Percentiles rank a stretch among this genome's conserved stretches.
phyloP scores from a whole-genome alignment of 2,329 filamentous ascomycete genomes.

The Aspergillus sclerotialis region DNA sequence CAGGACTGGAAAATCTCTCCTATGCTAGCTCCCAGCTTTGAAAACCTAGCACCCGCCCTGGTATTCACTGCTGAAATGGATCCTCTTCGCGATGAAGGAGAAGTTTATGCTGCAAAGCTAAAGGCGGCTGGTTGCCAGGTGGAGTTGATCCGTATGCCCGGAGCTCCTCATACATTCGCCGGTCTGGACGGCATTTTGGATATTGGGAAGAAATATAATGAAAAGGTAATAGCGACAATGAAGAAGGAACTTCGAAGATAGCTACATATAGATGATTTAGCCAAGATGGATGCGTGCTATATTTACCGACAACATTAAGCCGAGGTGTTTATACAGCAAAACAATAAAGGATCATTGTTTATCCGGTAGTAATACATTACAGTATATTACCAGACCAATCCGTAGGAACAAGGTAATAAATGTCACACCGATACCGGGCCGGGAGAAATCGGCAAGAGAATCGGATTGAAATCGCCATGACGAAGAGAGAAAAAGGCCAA shows the following conservation, averaged over 20 bases:
- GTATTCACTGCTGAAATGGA: constrained; percentile 36
- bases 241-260: constrained; percentile 14
- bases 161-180: constrained; percentile 29
- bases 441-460: constrained; percentile 18
- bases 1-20: constrained; percentile 39
- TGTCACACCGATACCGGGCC: constrained; percentile 13
- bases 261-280: too few species aligned
- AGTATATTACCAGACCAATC: constrained; percentile 2
- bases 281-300: too few species aligned
- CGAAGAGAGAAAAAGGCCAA: too few species aligned
- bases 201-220: constrained; percentile 19
- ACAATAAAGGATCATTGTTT: constrained; percentile 9
- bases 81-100: constrained; percentile 36
- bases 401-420: not conserved
- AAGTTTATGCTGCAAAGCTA: constrained; percentile 32
- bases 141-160: constrained; percentile 22
- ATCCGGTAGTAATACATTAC: constrained; percentile 9
- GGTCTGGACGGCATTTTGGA: constrained; percentile 25
- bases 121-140: constrained; percentile 27
- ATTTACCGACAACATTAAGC: too few species aligned
- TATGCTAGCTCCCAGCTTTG: constrained; percentile 30
- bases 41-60: constrained; percentile 31
- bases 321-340: too few species aligned
- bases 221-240: constrained; percentile 21
- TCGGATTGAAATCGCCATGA: constrained; percentile 6